Conservation (phyloP, 805 yeast species). For the Vanderwaltozyma polyspora region DNA sequence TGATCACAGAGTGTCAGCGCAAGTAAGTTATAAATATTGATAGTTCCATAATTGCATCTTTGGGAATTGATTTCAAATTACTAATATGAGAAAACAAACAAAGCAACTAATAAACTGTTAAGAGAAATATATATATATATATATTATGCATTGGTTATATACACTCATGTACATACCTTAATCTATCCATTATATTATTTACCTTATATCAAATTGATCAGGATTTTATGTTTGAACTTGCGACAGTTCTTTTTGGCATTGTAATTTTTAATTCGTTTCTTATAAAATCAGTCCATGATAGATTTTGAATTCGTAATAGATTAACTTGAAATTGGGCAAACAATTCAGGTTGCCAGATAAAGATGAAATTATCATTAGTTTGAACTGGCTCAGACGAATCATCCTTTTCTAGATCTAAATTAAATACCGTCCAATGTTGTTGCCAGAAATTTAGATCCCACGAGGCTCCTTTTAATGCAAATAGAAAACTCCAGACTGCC, state of each 20-base stretch:
- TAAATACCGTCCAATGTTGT: conserved; percentile 16
- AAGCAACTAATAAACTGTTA: too few species aligned
- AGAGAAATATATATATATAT: too few species aligned
- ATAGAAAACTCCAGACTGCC: conserved; percentile 23
- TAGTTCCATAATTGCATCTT: background rate
- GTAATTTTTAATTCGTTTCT: conserved; percentile 15
- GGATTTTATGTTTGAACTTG: too few species aligned
- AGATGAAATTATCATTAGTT: conserved; percentile 5
- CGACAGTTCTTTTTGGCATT: conserved; percentile 9
- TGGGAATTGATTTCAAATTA: too few species aligned
- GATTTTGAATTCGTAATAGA: conserved; percentile 17
- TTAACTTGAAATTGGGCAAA: conserved; percentile 12
- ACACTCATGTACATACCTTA: too few species aligned
- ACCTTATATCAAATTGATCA: too few species aligned
- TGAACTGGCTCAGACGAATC: background rate
- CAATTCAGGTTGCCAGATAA: conserved; percentile 8
- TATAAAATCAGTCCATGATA: conserved; percentile 23
- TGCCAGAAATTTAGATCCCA: conserved; percentile 27
- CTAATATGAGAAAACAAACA: background rate
- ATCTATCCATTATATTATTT: background rate
- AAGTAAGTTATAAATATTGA: conserved; percentile 37
- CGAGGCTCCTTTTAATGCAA: conserved; percentile 20
- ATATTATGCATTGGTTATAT: too few species aligned
- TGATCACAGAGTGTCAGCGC: conserved; percentile 59
- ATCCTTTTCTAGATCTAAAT: conserved; percentile 4